phyloP scores from a whole-genome alignment of 2,329 filamentous ascomycete genomes.

The Fusarium sp. region DNA sequence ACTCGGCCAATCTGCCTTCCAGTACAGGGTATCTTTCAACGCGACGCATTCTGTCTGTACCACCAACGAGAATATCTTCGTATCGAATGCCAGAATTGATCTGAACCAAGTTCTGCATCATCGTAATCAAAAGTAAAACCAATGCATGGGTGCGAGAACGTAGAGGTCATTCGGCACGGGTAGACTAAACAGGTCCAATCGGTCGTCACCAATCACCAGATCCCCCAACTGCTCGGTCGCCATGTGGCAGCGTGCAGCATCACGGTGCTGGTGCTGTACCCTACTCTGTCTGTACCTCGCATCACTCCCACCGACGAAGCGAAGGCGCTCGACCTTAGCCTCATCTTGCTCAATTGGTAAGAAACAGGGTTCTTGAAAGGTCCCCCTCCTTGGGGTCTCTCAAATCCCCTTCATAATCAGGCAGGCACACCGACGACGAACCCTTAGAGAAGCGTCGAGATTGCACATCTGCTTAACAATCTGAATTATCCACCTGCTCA shows the following conservation, averaged over 20 bases:
- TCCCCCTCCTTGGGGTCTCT: slow-evolving; percentile 1
- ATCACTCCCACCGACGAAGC: slow-evolving; percentile 16
- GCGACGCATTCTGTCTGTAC: slow-evolving; percentile 21
- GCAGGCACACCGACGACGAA: slow-evolving; percentile 20
- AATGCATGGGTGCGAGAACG: slow-evolving; percentile 4
- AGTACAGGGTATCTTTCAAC: slow-evolving; percentile 10
- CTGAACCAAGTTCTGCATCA: slow-evolving; percentile 10
- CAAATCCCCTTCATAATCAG: slow-evolving; percentile 14
- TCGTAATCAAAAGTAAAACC: not conserved
- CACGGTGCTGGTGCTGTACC: slow-evolving; percentile 9
- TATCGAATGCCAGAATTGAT: slow-evolving; percentile 6
- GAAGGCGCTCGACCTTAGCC: slow-evolving; percentile 26
- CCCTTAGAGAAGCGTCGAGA: slow-evolving; percentile 26
- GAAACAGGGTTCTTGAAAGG: slow-evolving; percentile 10
- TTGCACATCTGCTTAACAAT: slow-evolving; percentile 42
- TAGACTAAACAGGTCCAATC: slow-evolving; percentile 15
- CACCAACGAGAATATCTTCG: slow-evolving; percentile 24
- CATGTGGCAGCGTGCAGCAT: slow-evolving; percentile 44
- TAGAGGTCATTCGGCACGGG: slow-evolving; percentile 12
- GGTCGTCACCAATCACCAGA: slow-evolving; percentile 27
- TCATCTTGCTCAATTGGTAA: slow-evolving; percentile 27
- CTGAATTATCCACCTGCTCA: slow-evolving; percentile 41
- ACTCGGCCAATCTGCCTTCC: not conserved
- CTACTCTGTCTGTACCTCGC: slow-evolving; percentile 20
- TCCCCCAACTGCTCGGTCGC: slow-evolving; percentile 30